Evolutionary conservation across 768 basidiomycete species (phyloP), one percentile per base, ranked within the genome.

Genomic region (Phallus indusiatus): DNA sequence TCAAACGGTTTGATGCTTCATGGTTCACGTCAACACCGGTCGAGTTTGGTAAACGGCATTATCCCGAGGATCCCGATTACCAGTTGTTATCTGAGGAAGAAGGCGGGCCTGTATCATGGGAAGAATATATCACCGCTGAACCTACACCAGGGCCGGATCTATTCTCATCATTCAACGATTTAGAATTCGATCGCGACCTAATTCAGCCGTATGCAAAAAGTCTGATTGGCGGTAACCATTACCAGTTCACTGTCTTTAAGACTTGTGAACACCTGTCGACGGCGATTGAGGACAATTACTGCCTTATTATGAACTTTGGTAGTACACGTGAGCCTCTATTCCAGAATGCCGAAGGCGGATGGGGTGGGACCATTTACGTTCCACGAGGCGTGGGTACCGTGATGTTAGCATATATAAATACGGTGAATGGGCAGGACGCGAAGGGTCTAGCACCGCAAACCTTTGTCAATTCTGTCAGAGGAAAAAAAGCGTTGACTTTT

Each of bases 21-120:
- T 50, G 51, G 22, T 59, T 59, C 58, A 20, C 58, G 24, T 34
- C 33, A 20, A 21, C 35, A n/a, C 37, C 52, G 34, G 33, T 2
- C 50, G 58, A 52, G 35, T 59, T 59, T 9, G 54, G 58, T 18
- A 33, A 20, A n/a, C 47, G 34, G n/a, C 58, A 59, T 48, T 59
- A 24, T 52, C 54, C 54, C 35, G 42, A 37, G n/a, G 21, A 53
- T 18, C 21, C 52, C 6, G 52, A 8, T 20, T 28, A 18, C n/a
- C 52, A 53, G 33, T 28, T 53, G 18, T 35, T 21, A 14, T 28
- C 28, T 28, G 52, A 53, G n/a, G 52, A 53, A 21, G 52, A 35
- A n/a, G 33, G 52, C 52, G 52, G n/a, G 14, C 47, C 47, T 21
- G 33, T 53, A 28, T 53, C 52, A 5, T 53, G 52, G 52, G 52